Base-by-base conservation (phyloP, 83 land plant genomes). In the Picea mariana region DNA sequence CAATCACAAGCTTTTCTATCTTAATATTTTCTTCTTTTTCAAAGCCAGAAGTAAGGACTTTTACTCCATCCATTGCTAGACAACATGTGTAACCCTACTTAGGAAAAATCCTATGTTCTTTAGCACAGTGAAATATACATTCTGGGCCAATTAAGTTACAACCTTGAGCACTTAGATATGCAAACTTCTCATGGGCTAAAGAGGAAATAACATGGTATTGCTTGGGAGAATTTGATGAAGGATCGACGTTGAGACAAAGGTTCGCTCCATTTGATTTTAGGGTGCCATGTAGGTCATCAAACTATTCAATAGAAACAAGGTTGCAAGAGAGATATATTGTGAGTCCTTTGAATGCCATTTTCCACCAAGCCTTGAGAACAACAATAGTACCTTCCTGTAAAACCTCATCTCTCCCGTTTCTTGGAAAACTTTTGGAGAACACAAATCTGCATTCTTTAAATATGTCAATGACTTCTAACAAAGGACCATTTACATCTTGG, bases 41-140 rank as follows among this genome's bases (percentile, higher is more conserved):
- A 87, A 97, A 97, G 62, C 97, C 99, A 72, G 97, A 90, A 52
- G 93, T 91, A 72, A 95, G 90, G 24, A 97, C 81, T 68, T 86
- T 87, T 62, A 94, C 90, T 31, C 95, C 99, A 80, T 97, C 95
- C 95, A 97, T 91, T 27, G 97, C 94, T 18, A 95, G 90, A 84
- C 98, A 97, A 82, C 97, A 94, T 58, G 97, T 95, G 76, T 90
- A 95, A 5, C 88, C 86, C 69, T 87, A 89, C 34, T 87, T 92
- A 17, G 97, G 98, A 52, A 95, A 83, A 44, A 82, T 62, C 77
- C 89, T 91, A 31, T 79, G 85, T 62, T 95, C 94, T 84, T 88
- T 92, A 17, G 98, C 98, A 87, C 97, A 97, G 0, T 89, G 84
- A 34, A 95, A 75, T 62, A 95, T 83, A 83, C 98, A 97, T 49